These are phyloP conservation scores for Apiospora pterosperma DNA, from an alignment of 2,329 filamentous ascomycete genomes.

Conservation along the genomic window DNA sequence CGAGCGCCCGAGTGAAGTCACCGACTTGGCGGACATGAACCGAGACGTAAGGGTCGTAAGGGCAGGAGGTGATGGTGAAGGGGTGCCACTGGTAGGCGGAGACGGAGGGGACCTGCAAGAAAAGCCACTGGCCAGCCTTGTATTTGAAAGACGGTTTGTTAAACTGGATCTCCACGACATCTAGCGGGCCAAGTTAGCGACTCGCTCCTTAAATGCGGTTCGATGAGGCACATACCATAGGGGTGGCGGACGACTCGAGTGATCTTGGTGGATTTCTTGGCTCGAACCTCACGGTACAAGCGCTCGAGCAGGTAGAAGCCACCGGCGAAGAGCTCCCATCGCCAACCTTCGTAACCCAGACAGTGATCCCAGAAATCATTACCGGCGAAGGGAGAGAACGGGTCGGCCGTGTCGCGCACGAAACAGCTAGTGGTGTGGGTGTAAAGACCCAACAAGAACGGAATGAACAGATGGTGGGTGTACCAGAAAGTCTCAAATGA, in stretches of 20 bases:
- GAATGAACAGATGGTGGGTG: conserved; percentile 96
- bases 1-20: conserved; percentile 92
- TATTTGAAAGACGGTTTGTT: conserved; percentile 95
- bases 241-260: conserved; percentile 93
- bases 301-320: conserved; percentile 84
- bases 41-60: conserved; percentile 90
- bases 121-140: conserved; percentile 98
- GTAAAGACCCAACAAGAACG: conserved; percentile 89
- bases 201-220: not conserved
- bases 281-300: conserved; percentile 85
- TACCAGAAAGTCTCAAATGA: conserved; percentile 99
- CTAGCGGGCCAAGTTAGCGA: conserved; percentile 40
- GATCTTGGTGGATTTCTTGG: conserved; percentile 80
- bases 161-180: conserved; percentile 97
- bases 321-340: conserved; percentile 89
- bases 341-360: conserved; percentile 92
- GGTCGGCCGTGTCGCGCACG: conserved; percentile 73
- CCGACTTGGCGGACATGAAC: conserved; percentile 95
- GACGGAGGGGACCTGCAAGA: conserved; percentile 87
- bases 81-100: conserved; percentile 95
- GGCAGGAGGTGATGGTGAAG: conserved; percentile 98
- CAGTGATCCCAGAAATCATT: conserved; percentile 85
- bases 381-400: conserved; percentile 81
- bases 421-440: conserved; percentile 96
- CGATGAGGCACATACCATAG: conserved; percentile 62